Evolutionary conservation across 148 eudicot species (phyloP), one percentile per base, ranked within the genome.

Genomic region (Heliosperma pusillum): DNA sequence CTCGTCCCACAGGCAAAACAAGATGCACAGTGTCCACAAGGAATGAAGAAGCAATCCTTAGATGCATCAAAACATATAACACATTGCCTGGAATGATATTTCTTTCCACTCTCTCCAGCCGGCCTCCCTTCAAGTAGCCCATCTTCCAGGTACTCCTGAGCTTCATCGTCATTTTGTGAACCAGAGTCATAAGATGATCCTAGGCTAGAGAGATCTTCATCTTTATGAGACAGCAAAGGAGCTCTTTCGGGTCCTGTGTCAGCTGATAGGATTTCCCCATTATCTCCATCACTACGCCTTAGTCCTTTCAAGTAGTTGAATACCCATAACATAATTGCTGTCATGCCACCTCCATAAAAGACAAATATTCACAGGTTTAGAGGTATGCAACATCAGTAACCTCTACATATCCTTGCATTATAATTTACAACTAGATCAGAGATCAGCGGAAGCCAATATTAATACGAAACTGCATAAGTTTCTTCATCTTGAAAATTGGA

Each of bases 1-100:
- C 89, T 91, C 72, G 85, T 80, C 65, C 91, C 97, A 60, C 98
- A 93, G 71, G 80, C 79, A 83, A 85, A 93, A 74, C 98, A 93
- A 66, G 91, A 78, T 40, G 90, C 90, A 75, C 90, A 85, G 71
- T 91, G 98, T 45, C 98, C 98, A 69, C 97, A 93, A 24, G 98
- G 98, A 72, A 93, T 84, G 86, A 93, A 93, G 85, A 93, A 93
- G 82, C 94, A 84, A 76, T 93, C 91, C 78, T 88, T 91, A 2
- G 92, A 88, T 83, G 92, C 91, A 78, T 91, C 94, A 68, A 85
- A 93, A 81, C 97, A 93, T 59, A 93, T 86, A 27, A 89, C 94
- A 83, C 98, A 93, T 50, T 87, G 88, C 52, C 85, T 50, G 60
- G 73, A 70, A 26, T 67, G 42, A n/a, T 70, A 26, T 58, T 70